Evolutionary conservation across 495 filamentous ascomycete genomes (phyloP).

Genomic region (Terfezia boudieri): DNA sequence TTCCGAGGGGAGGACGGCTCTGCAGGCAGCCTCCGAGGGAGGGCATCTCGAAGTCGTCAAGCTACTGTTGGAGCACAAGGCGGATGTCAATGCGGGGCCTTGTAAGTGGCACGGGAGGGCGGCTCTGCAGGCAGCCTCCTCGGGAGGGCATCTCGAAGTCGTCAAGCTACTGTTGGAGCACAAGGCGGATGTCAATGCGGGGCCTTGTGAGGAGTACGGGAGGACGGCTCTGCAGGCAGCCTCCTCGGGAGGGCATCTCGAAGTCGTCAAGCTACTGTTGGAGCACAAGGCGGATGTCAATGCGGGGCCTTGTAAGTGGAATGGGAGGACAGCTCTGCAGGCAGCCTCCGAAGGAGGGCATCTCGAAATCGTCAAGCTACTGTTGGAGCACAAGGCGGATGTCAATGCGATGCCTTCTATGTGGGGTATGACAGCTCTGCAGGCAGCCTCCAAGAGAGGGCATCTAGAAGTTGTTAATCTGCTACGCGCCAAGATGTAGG

Average conservation of each 20-base stretch:
- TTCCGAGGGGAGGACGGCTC: too few relatives aligned
- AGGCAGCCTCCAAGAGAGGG: slow-evolving; percentile 1
- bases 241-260: slow-evolving; percentile 2
- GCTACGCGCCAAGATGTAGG: too few relatives aligned
- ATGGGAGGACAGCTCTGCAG: slow-evolving; percentile 16
- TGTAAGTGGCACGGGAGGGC: too few relatives aligned
- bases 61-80: too few relatives aligned
- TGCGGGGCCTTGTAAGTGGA: slow-evolving; percentile 1
- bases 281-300: slow-evolving; percentile 5
- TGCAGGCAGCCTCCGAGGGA: too few relatives aligned
- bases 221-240: slow-evolving; percentile 10
- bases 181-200: too few relatives aligned
- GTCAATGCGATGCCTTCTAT: too few relatives aligned
- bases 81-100: too few relatives aligned
- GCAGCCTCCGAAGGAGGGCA: slow-evolving; percentile 8
- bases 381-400: background rate
- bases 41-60: too few relatives aligned
- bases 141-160: background rate
- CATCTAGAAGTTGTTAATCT: background rate
- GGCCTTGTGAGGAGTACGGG: too few relatives aligned
- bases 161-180: background rate
- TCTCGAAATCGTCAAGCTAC: slow-evolving; percentile 1
- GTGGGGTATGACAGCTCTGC: background rate
- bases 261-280: slow-evolving; percentile 8
- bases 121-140: too few relatives aligned